Conservation (phyloP, 2,329 filamentous ascomycete genomes). For the Colletotrichum sp. region DNA sequence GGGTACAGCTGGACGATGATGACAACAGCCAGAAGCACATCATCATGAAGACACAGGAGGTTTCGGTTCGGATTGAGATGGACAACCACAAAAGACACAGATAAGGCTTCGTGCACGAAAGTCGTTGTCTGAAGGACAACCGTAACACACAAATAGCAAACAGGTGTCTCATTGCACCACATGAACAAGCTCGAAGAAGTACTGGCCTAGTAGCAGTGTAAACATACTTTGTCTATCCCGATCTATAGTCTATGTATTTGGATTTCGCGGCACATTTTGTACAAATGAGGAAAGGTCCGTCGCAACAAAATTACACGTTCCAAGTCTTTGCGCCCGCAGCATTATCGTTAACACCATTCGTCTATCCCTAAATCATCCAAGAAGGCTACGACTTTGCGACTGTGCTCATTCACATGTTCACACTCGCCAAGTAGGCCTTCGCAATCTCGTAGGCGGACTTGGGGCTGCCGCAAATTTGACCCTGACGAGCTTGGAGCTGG, state of each 20-base stretch:
- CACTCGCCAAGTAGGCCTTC: not conserved
- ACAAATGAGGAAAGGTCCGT: not conserved
- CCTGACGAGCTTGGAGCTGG: not conserved
- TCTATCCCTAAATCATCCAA: not conserved
- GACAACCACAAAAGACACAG: not conserved
- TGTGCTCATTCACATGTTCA: not conserved
- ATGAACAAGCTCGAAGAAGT: no score
- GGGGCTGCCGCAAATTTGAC: accelerated
- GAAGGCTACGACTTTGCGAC: accelerated
- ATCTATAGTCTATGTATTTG: not conserved
- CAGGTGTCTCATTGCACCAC: no score
- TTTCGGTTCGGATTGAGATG: not conserved
- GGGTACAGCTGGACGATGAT: not conserved
- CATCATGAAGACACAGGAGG: not conserved
- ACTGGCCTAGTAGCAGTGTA: no score
- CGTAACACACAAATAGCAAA: no score
- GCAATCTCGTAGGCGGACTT: not conserved
- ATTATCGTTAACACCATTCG: not conserved
- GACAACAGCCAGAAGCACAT: not conserved
- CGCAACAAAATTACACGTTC: accelerated
- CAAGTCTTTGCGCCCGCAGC: accelerated
- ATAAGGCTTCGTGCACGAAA: no score
- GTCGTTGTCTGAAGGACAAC: no score
- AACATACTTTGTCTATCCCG: not conserved
- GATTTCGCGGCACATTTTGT: accelerated